Evolutionary conservation across 192 early-diverging fungal species (phyloP).

Genomic region (Pilobolus umbonatus): DNA sequence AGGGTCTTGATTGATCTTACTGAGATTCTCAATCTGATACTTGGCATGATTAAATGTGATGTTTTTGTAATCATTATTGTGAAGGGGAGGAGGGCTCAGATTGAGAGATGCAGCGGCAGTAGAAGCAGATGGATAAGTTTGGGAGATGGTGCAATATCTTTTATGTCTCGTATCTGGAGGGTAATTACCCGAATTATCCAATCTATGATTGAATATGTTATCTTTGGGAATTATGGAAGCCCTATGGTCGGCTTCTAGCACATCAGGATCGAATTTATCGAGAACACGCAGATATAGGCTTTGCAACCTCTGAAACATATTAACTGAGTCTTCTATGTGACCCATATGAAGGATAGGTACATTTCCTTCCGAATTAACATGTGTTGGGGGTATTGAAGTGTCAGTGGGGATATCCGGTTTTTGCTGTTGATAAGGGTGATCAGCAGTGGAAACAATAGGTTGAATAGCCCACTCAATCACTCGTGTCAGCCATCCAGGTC

Average conservation of each 20-base stretch:
- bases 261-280: not conserved
- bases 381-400: not conserved
- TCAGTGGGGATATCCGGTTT: not conserved
- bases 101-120: not conserved
- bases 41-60: conserved; percentile 13
- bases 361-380: not conserved
- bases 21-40: conserved; percentile 26
- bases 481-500: conserved; percentile 48
- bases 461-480: conserved; percentile 47
- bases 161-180: conserved; percentile 10
- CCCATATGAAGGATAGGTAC: conserved; percentile 16
- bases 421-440: not conserved
- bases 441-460: conserved; percentile 16
- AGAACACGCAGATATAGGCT: conserved; percentile 19
- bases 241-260: not conserved
- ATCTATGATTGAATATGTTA: too few species aligned
- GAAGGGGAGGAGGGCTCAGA: conserved; percentile 1
- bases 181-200: too few species aligned
- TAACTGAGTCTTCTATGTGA: conserved; percentile 39
- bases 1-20: conserved; percentile 38
- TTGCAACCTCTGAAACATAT: conserved; percentile 32
- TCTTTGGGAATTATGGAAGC: not conserved
- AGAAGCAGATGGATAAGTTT: conserved; percentile 11
- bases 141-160: conserved; percentile 5
- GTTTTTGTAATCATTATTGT: not conserved